Evolutionary conservation across 495 filamentous ascomycete genomes (phyloP).

Genomic region (Neurospora sp.): DNA sequence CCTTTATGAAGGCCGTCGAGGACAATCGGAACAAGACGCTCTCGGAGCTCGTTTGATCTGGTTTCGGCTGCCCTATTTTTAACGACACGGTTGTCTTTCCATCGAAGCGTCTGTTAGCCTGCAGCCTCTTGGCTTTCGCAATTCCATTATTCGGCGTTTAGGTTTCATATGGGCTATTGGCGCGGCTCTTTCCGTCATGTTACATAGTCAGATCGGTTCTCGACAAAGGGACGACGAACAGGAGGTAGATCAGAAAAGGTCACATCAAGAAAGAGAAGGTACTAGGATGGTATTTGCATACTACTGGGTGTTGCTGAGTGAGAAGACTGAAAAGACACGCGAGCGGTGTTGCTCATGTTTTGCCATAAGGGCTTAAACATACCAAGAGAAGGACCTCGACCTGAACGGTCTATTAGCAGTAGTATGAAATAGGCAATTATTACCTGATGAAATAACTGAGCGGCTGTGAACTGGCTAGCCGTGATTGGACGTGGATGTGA

Average conservation of each 20-base stretch:
- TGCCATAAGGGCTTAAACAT: background rate
- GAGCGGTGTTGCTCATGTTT: background rate
- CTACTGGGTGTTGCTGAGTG: background rate
- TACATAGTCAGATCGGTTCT: background rate
- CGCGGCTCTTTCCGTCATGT: background rate
- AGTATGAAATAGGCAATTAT: background rate
- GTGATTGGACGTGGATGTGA: background rate
- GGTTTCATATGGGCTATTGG: background rate
- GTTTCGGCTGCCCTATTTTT: background rate
- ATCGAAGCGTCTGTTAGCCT: background rate
- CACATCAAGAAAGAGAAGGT: background rate
- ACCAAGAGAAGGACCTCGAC: background rate
- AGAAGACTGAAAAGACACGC: background rate
- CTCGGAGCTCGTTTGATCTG: conserved; percentile 23
- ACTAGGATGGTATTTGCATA: background rate
- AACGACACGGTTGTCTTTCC: background rate
- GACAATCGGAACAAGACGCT: conserved; percentile 33
- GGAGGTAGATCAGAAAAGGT: background rate
- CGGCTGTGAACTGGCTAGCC: background rate
- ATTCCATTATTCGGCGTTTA: background rate
- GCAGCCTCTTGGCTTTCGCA: background rate
- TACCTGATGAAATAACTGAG: background rate
- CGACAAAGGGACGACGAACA: background rate
- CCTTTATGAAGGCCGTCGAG: conserved; percentile 48
- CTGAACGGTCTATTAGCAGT: background rate